Base-by-base conservation (phyloP, 2,329 filamentous ascomycete species). In the Talaromyces islandicus region DNA sequence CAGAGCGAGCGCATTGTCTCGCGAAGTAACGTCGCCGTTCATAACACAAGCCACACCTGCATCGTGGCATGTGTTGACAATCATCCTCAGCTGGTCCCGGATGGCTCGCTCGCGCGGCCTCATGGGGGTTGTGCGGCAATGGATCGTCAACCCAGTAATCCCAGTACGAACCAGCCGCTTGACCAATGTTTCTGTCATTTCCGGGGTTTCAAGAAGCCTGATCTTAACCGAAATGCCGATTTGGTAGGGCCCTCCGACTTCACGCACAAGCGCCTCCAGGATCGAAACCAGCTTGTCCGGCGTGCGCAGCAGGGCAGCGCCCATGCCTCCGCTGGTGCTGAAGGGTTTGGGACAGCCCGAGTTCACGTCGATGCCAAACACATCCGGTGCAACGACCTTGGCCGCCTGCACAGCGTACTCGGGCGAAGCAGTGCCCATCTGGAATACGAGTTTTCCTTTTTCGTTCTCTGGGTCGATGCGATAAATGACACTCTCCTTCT, bases 161-260 rank as follows among this genome's bases (percentile, higher is more conserved):
- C 94, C 94, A 0, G 94, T 99, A 56, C 82, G 83, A 65, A 90
- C 90, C 3, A 99, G 85, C 60, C 85, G 82, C 56, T 87, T 81
- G 14, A 99, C 93, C 17, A 99, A 81, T 1, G 80, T 79, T 67
- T 90, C 87, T 0, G 94, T 99, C 70, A 88, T 79, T 61, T 87
- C 88, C 0, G 89, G 79, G 0, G 88, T 90, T 58, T 92, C 87
- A 2, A 99, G 81, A 27, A 99, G 83, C 54, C 94, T 86, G 61
- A 99, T 99, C 80, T 99, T 99, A 67, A 99, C 94, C 68, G 91
- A 96, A 70, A 99, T 94, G 59, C 93, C 92, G 65, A 99, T 95
- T 64, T 92, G 84, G 67, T 88, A 92, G 41, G 88, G 86, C 19
- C 86, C 84, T 3, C 86, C 85, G 29, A 97, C 89, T 64, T 93